These are phyloP conservation scores for Vickermania spadyakhi DNA, from an alignment of 208 protist genomes.

Conservation along the genomic window DNA sequence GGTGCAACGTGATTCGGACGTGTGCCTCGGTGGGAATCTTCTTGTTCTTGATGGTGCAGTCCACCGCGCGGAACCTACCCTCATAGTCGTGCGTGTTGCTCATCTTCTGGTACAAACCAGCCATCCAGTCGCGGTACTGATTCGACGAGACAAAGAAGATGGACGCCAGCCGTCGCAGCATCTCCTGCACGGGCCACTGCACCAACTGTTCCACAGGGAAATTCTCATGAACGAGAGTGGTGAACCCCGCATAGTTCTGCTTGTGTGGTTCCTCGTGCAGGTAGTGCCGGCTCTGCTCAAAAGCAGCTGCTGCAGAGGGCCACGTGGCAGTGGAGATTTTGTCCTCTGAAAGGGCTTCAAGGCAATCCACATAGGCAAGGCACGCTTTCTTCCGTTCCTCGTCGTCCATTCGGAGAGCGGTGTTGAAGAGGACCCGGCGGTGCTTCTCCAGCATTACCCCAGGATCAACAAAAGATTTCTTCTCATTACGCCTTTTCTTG, in stretches of 20 bases:
- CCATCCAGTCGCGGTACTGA: slow-evolving; percentile 35
- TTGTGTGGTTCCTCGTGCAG: slow-evolving; percentile 16
- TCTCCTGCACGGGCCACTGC: slow-evolving; percentile 43
- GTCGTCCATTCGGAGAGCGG: slow-evolving; percentile 19
- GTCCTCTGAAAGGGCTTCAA: slow-evolving; percentile 18
- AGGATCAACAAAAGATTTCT: slow-evolving; percentile 11
- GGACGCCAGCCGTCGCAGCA: slow-evolving; percentile 33
- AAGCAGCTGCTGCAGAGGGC: slow-evolving; percentile 14
- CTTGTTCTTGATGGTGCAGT: slow-evolving; percentile 29
- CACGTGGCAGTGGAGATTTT: slow-evolving; percentile 20
- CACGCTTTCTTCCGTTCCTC: slow-evolving; percentile 22
- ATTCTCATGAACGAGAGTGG: slow-evolving; percentile 10
- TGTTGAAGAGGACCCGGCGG: slow-evolving; percentile 25
- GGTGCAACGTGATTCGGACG: slow-evolving; percentile 36
- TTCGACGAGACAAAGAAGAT: slow-evolving; percentile 28
- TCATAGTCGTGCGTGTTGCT: slow-evolving; percentile 54
- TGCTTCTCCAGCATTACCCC: slow-evolving; percentile 22
- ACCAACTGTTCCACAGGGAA: slow-evolving; percentile 32
- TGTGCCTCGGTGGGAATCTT: slow-evolving; percentile 13
- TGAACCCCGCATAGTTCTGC: slow-evolving; percentile 17
- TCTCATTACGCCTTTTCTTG: background rate
- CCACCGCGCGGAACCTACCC: slow-evolving; percentile 48
- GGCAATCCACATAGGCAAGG: slow-evolving; percentile 31
- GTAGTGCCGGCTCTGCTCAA: slow-evolving; percentile 22
- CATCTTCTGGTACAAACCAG: slow-evolving; percentile 25